Conservation (phyloP, 2,329 filamentous ascomycete genomes). For the Talaromyces sp. region DNA sequence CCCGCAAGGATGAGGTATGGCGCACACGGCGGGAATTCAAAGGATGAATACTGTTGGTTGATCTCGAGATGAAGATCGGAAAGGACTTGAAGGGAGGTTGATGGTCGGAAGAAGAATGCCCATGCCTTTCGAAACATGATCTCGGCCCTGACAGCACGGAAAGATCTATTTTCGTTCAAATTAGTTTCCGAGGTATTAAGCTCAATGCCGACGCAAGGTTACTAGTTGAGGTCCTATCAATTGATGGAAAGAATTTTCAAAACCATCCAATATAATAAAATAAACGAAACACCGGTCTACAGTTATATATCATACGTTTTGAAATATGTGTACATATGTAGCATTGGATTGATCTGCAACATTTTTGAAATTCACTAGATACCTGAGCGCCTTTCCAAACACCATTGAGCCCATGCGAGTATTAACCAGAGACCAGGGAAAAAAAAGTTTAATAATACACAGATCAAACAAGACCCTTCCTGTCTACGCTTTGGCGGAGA, state of each 20-base stretch:
- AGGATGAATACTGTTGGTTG: conserved; percentile 22
- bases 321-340: neutral
- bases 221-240: too few relatives aligned
- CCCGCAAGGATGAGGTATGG: conserved; percentile 5
- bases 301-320: too few relatives aligned
- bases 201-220: too few relatives aligned
- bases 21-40: conserved; percentile 16
- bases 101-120: neutral
- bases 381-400: neutral
- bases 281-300: too few relatives aligned
- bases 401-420: neutral
- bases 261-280: too few relatives aligned
- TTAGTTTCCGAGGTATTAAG: too few relatives aligned
- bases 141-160: too few relatives aligned
- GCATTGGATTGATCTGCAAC: neutral
- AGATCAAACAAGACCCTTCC: neutral
- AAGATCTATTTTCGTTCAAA: too few relatives aligned
- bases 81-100: conserved; percentile 21
- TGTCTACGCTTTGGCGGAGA: conserved; percentile 32
- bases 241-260: too few relatives aligned
- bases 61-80: conserved; percentile 29
- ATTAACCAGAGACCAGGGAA: neutral
- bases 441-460: neutral
- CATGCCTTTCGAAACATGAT: too few relatives aligned
- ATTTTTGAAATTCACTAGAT: neutral